Evolutionary conservation across 306 rosid species (phyloP), one percentile per base, ranked within the genome.

Genomic region (Vicia villosa): DNA sequence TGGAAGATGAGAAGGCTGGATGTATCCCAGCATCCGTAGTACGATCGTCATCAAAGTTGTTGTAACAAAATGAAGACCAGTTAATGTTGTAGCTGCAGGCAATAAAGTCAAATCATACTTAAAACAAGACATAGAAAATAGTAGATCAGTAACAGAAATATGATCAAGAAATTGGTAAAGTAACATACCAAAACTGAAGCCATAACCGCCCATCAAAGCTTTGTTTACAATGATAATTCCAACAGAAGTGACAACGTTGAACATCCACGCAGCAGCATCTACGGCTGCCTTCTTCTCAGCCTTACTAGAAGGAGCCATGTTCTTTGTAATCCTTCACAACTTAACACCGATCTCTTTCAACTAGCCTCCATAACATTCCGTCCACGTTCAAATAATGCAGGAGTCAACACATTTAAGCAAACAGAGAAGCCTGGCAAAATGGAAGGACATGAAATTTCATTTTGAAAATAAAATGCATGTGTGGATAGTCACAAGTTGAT

Each of bases 181-280:
- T 38, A 63, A 58, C 28, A 61, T 82, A 92, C 97, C 97, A 82
- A 89, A 92, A 81, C 95, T 87, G 83, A 89, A 92, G 74, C 90
- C 95, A 66, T 92, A 89, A 9, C 85, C 75, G 22, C 87, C 96
- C 97, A 92, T 92, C 67, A 89, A 85, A 65, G 97, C 91, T 86
- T 91, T 91, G 77, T 91, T 92, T 72, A 86, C 96, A 62, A 92
- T 74, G 76, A 92, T 92, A 46, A 89, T 65, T 75, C 97, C 97
- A 78, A 92, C 96, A 51, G 97, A 92, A 11, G 97, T 86, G 63
- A 89, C 97, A 74, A 86, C 92, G 50, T 92, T 92, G 85, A 92
- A 89, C 95, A 86, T 77, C 97, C 96, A 89, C 28, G 97, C 88
- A 43, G 92, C 95, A 37, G 86, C 92, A 70, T 89, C 96, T 47